Evolutionary conservation across 2,329 filamentous ascomycete species (phyloP).

Genomic region (Claviceps capensis): DNA sequence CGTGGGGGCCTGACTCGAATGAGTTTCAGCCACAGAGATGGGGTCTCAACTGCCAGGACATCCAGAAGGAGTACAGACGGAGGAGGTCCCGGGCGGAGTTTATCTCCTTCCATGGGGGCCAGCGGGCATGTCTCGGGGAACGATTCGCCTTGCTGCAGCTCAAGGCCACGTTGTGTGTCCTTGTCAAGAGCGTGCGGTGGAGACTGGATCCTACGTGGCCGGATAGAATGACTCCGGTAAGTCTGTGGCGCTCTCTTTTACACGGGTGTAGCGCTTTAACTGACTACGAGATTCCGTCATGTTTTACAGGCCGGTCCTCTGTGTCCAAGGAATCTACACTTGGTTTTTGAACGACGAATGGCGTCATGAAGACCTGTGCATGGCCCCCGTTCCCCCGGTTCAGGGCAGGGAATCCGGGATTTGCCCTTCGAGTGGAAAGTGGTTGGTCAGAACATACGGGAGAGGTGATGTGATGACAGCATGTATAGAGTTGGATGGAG

Average conservation of each 20-base stretch:
- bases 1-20: constrained; percentile 20
- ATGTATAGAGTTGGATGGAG: background rate
- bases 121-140: constrained; percentile 26
- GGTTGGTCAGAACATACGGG: background rate
- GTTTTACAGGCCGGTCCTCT: constrained; percentile 7
- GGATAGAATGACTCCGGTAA: constrained; percentile 20
- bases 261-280: background rate
- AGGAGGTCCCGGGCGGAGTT: constrained; percentile 23
- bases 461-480: background rate
- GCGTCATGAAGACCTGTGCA: background rate
- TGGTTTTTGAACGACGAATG: constrained; percentile 1
- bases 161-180: constrained; percentile 19
- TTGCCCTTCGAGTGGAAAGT: background rate
- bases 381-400: background rate
- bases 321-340: constrained; percentile 5
- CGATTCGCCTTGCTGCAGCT: constrained; percentile 25
- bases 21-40: constrained; percentile 26
- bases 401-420: background rate
- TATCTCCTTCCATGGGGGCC: constrained; percentile 28
- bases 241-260: constrained; percentile 2
- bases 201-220: constrained; percentile 18
- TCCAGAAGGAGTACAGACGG: constrained; percentile 20
- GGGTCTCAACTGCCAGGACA: constrained; percentile 20
- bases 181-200: constrained; percentile 17
- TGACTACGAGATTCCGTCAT: background rate